Base-by-base conservation (phyloP, 495 filamentous ascomycete species). In the Schizothecium vesticola region DNA sequence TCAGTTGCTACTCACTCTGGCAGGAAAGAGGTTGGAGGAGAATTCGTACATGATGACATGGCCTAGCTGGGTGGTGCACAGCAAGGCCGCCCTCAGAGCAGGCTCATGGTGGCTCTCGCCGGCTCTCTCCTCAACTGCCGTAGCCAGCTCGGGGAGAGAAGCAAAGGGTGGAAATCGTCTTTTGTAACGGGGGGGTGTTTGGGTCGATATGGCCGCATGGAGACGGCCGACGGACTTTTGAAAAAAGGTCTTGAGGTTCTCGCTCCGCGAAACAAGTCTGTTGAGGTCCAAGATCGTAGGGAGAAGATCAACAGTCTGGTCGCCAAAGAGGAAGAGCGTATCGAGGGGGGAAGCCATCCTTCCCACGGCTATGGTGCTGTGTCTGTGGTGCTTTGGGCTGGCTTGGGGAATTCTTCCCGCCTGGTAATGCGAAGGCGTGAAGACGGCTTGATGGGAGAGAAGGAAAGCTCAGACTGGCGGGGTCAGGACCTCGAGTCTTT, bases 241-340 rank as follows among this genome's bases (percentile, higher is more conserved):
- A 10, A 72, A 56, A 55, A 67, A 72, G 12, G 16, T 36, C 10
- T 24, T 13, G 13, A 72, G 64, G 57, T 19, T 67, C 19, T 60
- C 28, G 43, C 26, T 65, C 6, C 55, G 25, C 3, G 36, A 13
- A 3, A 65, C 60, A 59, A 67, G 65, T 23, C 57, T 61, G 36
- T 36, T 58, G 9, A 72, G 61, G 4, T 55, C 43, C 22, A 59
- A 12, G 21, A 72, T 68, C 19, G 67, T 63, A 1, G 71, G 71
- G 6, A 72, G 29, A 56, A 67, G 29, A 22, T 70, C 67, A 12
- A 61, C 71, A n/a, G 71, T 68, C 56, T 70, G 65, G 57, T 72
- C 71, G 12, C 71, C 71, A 56, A 70, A 68, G 36, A 68, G 65
- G 19, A 72, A 58, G 12, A 72, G 36, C 31, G 33, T 70, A n/a